Conservation (phyloP, 2,329 filamentous ascomycete species). For the Colletotrichum incanum region DNA sequence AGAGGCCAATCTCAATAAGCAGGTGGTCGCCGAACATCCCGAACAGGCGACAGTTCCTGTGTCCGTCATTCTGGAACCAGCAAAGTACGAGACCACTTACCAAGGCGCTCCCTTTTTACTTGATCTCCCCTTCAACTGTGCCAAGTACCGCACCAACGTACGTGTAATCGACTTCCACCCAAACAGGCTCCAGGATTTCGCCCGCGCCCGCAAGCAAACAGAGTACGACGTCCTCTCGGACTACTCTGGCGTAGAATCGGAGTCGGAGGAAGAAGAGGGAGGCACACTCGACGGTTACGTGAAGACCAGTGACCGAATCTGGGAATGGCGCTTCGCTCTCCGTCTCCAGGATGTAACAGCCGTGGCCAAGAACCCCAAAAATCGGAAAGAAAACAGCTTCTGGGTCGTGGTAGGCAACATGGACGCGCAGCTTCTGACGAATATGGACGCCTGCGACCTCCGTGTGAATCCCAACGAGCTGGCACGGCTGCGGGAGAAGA, state of each 20-base stretch:
- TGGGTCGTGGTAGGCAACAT: constrained; percentile 79
- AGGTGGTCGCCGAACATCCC: constrained; percentile 64
- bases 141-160: constrained; percentile 78
- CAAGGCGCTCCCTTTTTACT: constrained; percentile 55
- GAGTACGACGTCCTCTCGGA: constrained; percentile 69
- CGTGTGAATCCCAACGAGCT: constrained; percentile 66
- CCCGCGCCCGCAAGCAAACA: constrained; percentile 60
- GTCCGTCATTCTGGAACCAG: constrained; percentile 57
- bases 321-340: constrained; percentile 90
- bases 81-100: constrained; percentile 60
- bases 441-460: constrained; percentile 69
- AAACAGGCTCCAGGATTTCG: constrained; percentile 79
- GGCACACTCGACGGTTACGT: constrained; percentile 47
- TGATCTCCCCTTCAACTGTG: constrained; percentile 81
- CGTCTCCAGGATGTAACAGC: constrained; percentile 79
- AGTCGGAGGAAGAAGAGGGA: constrained; percentile 50
- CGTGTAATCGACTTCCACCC: constrained; percentile 90
- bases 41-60: constrained; percentile 55
- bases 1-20: constrained; percentile 52
- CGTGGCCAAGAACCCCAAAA: constrained; percentile 50
- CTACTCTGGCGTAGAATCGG: constrained; percentile 50
- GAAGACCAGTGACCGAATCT: constrained; percentile 56
- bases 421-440: constrained; percentile 64
- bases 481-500: constrained; percentile 73
- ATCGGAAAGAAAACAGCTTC: constrained; percentile 60